These are phyloP conservation scores for Hericium coralloides DNA, from an alignment of 768 basidiomycete genomes.

Conservation along the genomic window DNA sequence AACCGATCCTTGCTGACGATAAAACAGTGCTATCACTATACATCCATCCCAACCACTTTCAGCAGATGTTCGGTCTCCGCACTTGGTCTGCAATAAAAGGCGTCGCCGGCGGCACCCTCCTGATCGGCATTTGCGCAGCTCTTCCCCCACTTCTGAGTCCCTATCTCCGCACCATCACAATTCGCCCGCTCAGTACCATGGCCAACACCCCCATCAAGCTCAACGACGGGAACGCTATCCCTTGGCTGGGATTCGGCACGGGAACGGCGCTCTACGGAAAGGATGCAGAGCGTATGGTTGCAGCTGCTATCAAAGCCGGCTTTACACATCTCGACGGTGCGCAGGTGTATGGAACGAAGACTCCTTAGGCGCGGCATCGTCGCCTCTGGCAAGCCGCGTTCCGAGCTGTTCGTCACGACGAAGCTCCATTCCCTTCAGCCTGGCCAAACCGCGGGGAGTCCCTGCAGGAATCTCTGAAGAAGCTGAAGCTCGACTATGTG, in stretches of 20 bases:
- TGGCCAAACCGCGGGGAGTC: constrained; percentile 28
- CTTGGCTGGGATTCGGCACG: constrained; percentile 30
- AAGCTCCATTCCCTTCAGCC: constrained; percentile 25
- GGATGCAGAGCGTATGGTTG: constrained; percentile 20
- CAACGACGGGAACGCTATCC: constrained; percentile 29
- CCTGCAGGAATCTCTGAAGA: constrained; percentile 30
- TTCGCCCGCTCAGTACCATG: constrained; percentile 1
- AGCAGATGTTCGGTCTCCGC: background rate
- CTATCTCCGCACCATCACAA: background rate
- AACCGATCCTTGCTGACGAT: too few species aligned
- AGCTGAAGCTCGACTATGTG: constrained; percentile 30
- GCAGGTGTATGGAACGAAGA: constrained; percentile 31
- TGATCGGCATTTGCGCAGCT: background rate
- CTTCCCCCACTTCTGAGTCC: background rate
- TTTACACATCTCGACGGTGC: constrained; percentile 32
- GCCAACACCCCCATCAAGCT: constrained; percentile 20
- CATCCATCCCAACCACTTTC: too few species aligned
- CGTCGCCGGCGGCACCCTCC: background rate
- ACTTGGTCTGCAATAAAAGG: background rate
- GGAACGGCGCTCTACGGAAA: constrained; percentile 25
- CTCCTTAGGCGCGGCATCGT: constrained; percentile 24
- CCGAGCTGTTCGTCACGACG: constrained; percentile 35
- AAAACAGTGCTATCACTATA: too few species aligned
- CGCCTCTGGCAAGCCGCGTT: constrained; percentile 26
- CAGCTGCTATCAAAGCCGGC: constrained; percentile 25